These are phyloP conservation scores for Cunninghamia lanceolata DNA, from an alignment of 75 land plant species.

Conservation along the genomic window DNA sequence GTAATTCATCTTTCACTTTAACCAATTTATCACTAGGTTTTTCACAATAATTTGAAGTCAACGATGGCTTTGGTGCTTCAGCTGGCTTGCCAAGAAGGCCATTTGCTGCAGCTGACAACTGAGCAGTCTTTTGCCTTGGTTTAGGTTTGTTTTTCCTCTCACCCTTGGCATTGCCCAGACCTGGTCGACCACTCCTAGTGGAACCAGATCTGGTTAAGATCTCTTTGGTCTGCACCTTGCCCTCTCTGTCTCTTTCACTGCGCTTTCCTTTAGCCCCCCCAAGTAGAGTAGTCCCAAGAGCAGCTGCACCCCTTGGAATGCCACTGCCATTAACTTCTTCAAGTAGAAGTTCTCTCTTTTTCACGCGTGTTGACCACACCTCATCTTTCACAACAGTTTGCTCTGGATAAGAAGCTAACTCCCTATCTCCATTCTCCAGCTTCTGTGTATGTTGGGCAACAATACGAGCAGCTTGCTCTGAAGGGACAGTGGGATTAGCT, in stretches of 20 bases:
- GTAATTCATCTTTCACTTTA: conserved; percentile 19
- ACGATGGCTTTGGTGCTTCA: conserved; percentile 33
- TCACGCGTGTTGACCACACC: conserved; percentile 52
- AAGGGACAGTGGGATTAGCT: not conserved
- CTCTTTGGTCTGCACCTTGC: conserved; percentile 53
- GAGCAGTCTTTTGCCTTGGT: conserved; percentile 75
- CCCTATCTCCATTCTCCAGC: conserved; percentile 31
- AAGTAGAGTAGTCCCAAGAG: conserved; percentile 40
- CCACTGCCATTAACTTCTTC: conserved; percentile 58
- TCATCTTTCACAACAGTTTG: conserved; percentile 44
- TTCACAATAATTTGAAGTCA: conserved; percentile 24
- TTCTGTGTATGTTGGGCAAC: conserved; percentile 19
- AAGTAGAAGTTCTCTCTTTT: conserved; percentile 59
- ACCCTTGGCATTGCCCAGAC: conserved; percentile 49
- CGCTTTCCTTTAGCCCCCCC: conserved; percentile 83
- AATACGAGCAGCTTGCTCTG: conserved; percentile 13
- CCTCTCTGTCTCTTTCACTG: conserved; percentile 86
- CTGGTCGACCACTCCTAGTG: conserved; percentile 46
- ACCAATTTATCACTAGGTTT: conserved; percentile 12
- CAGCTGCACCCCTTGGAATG: conserved; percentile 38
- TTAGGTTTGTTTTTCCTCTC: conserved; percentile 84
- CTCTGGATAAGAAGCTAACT: conserved; percentile 22
- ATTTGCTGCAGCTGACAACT: conserved; percentile 71
- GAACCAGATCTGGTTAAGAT: conserved; percentile 37
- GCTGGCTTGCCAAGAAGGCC: conserved; percentile 49